Percentiles rank a stretch among this genome's conserved stretches.
Evolutionary conservation across 1,284 basidiomycete species (phyloP).

Genomic region (Boletus mariae): DNA sequence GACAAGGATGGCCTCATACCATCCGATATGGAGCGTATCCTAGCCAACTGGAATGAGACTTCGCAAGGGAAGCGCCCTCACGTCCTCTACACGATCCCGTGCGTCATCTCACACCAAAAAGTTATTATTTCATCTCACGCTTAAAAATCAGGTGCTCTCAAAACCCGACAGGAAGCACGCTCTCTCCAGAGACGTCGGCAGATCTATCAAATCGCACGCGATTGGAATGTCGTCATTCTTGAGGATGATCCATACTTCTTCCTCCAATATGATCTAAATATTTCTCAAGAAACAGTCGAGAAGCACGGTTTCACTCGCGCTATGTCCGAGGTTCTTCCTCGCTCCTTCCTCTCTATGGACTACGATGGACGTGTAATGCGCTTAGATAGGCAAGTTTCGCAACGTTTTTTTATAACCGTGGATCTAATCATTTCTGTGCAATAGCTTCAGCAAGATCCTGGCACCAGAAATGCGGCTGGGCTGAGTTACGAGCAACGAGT

Average conservation of each 20-base stretch:
- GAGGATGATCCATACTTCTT: constrained; percentile 63
- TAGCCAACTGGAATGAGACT: constrained; percentile 48
- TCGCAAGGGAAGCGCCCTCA: constrained; percentile 33
- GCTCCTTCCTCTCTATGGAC: constrained; percentile 50
- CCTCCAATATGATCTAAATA: constrained; percentile 37
- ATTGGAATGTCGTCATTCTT: constrained; percentile 49
- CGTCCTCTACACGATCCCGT: constrained; percentile 33
- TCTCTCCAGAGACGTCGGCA: constrained; percentile 48
- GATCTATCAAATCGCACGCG: constrained; percentile 52
- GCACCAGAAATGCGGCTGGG: constrained; percentile 57
- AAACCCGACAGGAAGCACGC: constrained; percentile 54
- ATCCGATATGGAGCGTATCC: constrained; percentile 45
- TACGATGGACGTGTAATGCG: constrained; percentile 56
- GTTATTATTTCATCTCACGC: constrained; percentile 14
- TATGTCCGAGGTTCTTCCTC: constrained; percentile 34
- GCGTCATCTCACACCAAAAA: constrained; percentile 3
- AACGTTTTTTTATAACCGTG: constrained; percentile 33
- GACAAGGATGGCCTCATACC: constrained; percentile 52
- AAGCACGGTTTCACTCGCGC: constrained; percentile 30
- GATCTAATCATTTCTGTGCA: neutral
- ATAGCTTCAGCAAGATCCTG: constrained; percentile 40
- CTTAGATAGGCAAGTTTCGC: constrained; percentile 37
- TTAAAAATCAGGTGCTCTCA: constrained; percentile 34
- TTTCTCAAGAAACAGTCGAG: constrained; percentile 24
- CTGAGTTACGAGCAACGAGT: constrained; percentile 47